Evolutionary conservation across 2,329 filamentous ascomycete species (phyloP).

Genomic region (Escovopsis weberi): DNA sequence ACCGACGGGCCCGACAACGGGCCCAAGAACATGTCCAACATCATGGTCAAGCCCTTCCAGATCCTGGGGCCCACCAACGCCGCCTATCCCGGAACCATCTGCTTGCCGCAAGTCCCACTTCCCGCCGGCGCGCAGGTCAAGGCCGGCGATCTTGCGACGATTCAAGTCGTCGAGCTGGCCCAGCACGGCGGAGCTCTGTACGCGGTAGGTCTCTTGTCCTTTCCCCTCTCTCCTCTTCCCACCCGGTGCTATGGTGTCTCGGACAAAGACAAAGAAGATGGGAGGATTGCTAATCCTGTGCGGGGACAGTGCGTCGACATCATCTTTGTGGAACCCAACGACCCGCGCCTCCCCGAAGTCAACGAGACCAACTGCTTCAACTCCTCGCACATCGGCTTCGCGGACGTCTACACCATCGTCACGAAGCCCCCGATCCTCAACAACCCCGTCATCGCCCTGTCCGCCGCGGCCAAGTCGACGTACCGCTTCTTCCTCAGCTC

Average conservation of each 20-base stretch:
- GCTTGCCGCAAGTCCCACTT: conserved; percentile 76
- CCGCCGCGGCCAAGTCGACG: conserved; percentile 14
- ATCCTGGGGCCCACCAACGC: conserved; percentile 68
- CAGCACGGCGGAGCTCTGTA: conserved; percentile 73
- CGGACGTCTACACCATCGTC: conserved; percentile 58
- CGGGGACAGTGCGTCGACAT: conserved; percentile 73
- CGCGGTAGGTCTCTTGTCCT: conserved; percentile 42
- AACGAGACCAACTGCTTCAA: conserved; percentile 83
- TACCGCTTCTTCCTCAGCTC: conserved; percentile 11
- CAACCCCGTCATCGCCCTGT: not conserved
- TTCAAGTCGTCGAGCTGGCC: conserved; percentile 74
- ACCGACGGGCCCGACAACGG: conserved; percentile 47
- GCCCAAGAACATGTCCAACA: conserved; percentile 74
- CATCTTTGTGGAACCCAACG: conserved; percentile 67
- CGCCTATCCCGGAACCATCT: conserved; percentile 79
- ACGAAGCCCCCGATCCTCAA: conserved; percentile 17
- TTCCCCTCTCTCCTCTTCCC: not conserved
- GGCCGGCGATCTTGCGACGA: conserved; percentile 77
- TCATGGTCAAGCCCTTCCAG: conserved; percentile 69
- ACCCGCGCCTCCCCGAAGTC: conserved; percentile 52
- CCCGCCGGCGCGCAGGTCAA: conserved; percentile 57
- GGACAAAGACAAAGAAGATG: not conserved
- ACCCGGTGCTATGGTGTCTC: not conserved
- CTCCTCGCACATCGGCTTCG: conserved; percentile 61
- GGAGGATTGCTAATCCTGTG: not conserved